Evolutionary conservation across 179 eudicot genomes (phyloP).

Genomic region (Heliamphora pulchella): DNA sequence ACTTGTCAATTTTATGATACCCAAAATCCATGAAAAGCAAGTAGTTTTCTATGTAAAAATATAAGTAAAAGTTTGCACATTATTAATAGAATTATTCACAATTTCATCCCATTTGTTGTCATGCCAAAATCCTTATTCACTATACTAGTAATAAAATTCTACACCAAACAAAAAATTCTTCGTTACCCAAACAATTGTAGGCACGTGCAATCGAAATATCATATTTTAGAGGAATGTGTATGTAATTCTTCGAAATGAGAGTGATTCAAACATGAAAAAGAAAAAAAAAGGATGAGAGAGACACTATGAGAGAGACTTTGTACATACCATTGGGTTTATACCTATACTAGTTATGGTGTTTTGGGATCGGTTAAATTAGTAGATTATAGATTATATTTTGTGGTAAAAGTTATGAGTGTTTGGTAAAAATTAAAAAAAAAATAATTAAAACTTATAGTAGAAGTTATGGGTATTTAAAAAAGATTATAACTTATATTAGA

Average conservation of each 20-base stretch:
- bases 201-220: constrained; percentile 52
- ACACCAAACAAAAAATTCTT: constrained; percentile 18
- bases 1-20: neutral
- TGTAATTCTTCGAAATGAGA: constrained; percentile 24
- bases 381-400: too few relatives aligned
- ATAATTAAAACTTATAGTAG: too few relatives aligned
- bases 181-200: constrained; percentile 64
- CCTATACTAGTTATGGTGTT: too few relatives aligned
- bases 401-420: too few relatives aligned
- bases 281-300: neutral
- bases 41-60: neutral
- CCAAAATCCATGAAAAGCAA: neutral
- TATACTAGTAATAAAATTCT: constrained; percentile 20
- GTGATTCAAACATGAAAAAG: too few relatives aligned
- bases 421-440: too few relatives aligned
- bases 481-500: too few relatives aligned
- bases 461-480: too few relatives aligned
- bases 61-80: neutral
- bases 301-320: too few relatives aligned
- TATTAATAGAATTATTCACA: constrained; percentile 26
- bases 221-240: constrained; percentile 42
- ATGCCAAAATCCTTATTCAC: constrained; percentile 25
- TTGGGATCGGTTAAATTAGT: too few relatives aligned
- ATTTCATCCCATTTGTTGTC: constrained; percentile 17
- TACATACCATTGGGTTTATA: too few relatives aligned